A percentile compares a stretch with the other conserved stretches of the same genome.
Evolutionary conservation across 2,329 filamentous ascomycete genomes (phyloP).

Genomic region (Penicillium sclerotigenum): DNA sequence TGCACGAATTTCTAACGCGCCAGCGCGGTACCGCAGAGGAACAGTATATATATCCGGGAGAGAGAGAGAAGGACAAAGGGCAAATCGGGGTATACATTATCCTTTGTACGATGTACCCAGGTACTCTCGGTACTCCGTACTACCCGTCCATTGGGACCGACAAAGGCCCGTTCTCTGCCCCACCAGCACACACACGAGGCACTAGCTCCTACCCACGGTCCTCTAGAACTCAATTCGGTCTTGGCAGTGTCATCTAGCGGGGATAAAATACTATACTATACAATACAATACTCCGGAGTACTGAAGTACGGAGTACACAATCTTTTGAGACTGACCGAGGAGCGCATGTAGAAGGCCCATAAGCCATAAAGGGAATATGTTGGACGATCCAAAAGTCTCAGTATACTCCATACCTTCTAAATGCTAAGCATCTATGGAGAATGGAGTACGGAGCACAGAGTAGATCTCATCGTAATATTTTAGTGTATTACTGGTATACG

Average conservation of each 20-base stretch:
- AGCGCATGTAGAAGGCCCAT: background rate
- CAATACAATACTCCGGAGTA: background rate
- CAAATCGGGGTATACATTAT: background rate
- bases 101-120: background rate
- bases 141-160: background rate
- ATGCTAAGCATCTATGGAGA: too few relatives aligned
- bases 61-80: background rate
- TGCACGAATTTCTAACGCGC: slow-evolving; percentile 19
- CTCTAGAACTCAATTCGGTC: background rate
- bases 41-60: background rate
- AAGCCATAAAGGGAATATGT: too few relatives aligned
- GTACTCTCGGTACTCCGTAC: background rate
- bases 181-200: slow-evolving; percentile 2
- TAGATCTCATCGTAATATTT: background rate
- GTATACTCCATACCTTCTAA: background rate
- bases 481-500: background rate
- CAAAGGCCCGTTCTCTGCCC: background rate
- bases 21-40: slow-evolving; percentile 19
- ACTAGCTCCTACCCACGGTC: background rate
- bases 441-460: background rate
- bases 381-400: too few relatives aligned
- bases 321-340: background rate
- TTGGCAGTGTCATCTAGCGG: background rate
- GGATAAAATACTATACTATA: background rate
- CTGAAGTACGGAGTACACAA: background rate